Evolutionary conservation across 78 protist species (phyloP), one percentile per base, ranked within the genome.

Genomic region (Dictyostelium capitatum): DNA sequence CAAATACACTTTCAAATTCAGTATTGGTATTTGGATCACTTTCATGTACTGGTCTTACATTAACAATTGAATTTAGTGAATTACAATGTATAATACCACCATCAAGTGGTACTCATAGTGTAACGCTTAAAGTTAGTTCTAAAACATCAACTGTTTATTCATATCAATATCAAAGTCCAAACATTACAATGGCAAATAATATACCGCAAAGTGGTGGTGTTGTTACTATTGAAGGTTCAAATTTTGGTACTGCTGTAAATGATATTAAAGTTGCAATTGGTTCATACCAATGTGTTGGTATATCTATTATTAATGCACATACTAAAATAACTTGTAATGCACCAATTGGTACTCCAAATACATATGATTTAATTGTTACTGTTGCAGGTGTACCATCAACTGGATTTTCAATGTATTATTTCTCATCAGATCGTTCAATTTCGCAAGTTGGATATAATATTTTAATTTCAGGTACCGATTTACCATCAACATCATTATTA

Each of bases 201-300:
- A 25, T 70, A 19, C n/a, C 80, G 17, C 90, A 47, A 37, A 19
- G 30, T 37, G 90, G 90, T 69, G 80, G 90, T 10, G 53, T 1
- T 11, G 15, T 87, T 1, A 64, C 80, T 3, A 75, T 87, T 19
- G 50, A 54, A 51, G 93, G 93, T 47, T 28, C 0, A 28, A 56
- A 87, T n/a, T 87, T 87, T 30, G 56, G 62, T 14, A 50, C 6
- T 11, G 56, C 64, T 25, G 28, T 50, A 1, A 12, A 53, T 1
- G 20, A 46, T 2, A 80, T 80, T 23, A 1, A 12, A 1, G 77
- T 75, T 48, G 12, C 19, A 15, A 30, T 77, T 25, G 93, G 83
- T 50, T 41, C 75, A 69, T 15, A 14, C 0, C 6, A 0, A 19
- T 83, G 91, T 53, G 72, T 19, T 30, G 56, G 46, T 54, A 25